Base-by-base conservation (phyloP, 2,329 filamentous ascomycete genomes). In the Ophiostoma piceae region DNA sequence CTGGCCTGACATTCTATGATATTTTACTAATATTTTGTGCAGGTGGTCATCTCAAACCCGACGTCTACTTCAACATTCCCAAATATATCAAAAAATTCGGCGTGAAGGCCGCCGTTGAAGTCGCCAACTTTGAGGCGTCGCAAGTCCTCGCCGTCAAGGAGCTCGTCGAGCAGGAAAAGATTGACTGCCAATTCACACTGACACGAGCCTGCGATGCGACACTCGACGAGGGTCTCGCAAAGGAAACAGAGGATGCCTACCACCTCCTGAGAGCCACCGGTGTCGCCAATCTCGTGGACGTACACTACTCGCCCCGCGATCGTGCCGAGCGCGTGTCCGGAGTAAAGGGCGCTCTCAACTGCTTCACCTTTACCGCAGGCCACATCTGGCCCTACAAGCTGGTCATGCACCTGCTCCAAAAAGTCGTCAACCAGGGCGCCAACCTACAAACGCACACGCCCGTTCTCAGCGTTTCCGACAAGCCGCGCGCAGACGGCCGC, bases 11-110 rank as follows among this genome's bases (percentile, higher is more conserved):
- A 26, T 60, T 60, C 12, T 41, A 41, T 11, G 11, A 1, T 41
- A 7, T 4, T n/a, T 14, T 64, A 8, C 32, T n/a, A 37, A 29
- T 41, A 8, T 1, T 11, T 19, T 12, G 2, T 65, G 7, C n/a
- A 64, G 62, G 62, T 35, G 62, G 62, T 6, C 62, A 65, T 41
- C 32, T 65, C 3, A 65, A 65, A 11, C 62, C 62, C 8, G 62
- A 65, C 12, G 16, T 39, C 19, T 65, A 39, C 62, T 22, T 22
- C 16, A n/a, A 35, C 14, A 7, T 39, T 6, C 16, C 62, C 19
- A 37, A 65, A 14, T 11, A 39, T 11, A 37, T 65, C 9, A 39
- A 22, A 8, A 65, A 37, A n/a, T 39, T 39, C 19, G 62, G 62
- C 19, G 35, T 39, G 1, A 39, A 65, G 19, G 62, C 35, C 5